Evolutionary conservation across 2,329 filamentous ascomycete genomes (phyloP).

Genomic region (Alternaria sp.): DNA sequence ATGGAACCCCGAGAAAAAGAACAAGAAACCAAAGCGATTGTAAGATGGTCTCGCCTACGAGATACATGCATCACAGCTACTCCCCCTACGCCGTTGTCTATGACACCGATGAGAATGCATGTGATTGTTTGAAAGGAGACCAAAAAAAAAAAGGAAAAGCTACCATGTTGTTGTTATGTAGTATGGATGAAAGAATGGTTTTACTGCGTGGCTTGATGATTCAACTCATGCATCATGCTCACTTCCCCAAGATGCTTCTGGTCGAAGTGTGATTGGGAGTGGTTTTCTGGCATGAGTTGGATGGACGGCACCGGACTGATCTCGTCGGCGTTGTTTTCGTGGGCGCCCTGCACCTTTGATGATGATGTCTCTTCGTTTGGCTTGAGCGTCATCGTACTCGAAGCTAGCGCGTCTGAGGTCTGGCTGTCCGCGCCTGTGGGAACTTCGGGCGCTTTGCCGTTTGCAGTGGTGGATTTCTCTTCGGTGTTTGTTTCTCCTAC

Average conservation of each 20-base stretch:
- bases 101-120: slow-evolving; percentile 28
- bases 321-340: slow-evolving; percentile 32
- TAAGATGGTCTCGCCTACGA: slow-evolving; percentile 17
- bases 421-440: slow-evolving; percentile 11
- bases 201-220: slow-evolving; percentile 46
- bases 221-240: slow-evolving; percentile 37
- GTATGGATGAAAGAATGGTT: background rate
- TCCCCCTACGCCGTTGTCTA: slow-evolving; percentile 12
- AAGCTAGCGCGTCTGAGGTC: slow-evolving; percentile 29
- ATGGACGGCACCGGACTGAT: slow-evolving; percentile 40
- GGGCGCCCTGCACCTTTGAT: slow-evolving; percentile 6
- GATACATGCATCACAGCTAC: slow-evolving; percentile 6
- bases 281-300: slow-evolving; percentile 30
- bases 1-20: background rate
- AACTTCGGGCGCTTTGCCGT: slow-evolving; percentile 8
- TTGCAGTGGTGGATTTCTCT: slow-evolving; percentile 12
- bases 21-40: slow-evolving; percentile 21
- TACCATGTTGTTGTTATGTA: slow-evolving; percentile 1
- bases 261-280: slow-evolving; percentile 37
- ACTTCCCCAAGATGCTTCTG: slow-evolving; percentile 49
- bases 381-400: slow-evolving; percentile 42
- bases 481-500: slow-evolving; percentile 26
- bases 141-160: background rate
- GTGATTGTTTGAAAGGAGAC: background rate
- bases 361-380: slow-evolving; percentile 25